phyloP scores from a whole-genome alignment of 345 rosid species.

The sweet orange (Citrus sinensis) region DNA sequence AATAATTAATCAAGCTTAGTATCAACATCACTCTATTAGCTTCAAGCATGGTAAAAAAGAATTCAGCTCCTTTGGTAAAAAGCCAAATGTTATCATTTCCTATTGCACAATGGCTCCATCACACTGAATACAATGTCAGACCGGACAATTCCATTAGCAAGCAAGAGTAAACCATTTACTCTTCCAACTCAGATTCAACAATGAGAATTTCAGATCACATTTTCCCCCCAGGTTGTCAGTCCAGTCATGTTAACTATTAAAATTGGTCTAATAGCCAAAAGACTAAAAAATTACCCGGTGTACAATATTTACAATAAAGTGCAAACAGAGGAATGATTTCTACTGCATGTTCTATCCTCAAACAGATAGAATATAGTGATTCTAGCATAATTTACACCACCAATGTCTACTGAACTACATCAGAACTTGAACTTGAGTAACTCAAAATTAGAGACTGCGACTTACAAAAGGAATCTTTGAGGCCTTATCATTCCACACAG shows the following conservation, averaged over 20 bases:
- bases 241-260: background rate
- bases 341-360: background rate
- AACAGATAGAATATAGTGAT: background rate
- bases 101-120: background rate
- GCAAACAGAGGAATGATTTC: background rate
- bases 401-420: background rate
- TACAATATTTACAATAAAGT: background rate
- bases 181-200: background rate
- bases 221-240: background rate
- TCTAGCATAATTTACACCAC: background rate
- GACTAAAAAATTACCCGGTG: too few relatives aligned
- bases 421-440: background rate
- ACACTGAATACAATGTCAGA: background rate
- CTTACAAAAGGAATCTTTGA: slow-evolving; percentile 85
- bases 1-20: background rate
- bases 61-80: background rate
- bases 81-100: background rate
- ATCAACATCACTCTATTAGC: background rate
- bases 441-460: background rate
- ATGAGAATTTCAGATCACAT: background rate
- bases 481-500: slow-evolving; percentile 91
- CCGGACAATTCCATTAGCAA: background rate
- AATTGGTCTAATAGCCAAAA: background rate
- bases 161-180: background rate
- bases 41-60: background rate